phyloP scores from a whole-genome alignment of 1,139 yeast species.

The Chernovozyma sophiae-reginae region DNA sequence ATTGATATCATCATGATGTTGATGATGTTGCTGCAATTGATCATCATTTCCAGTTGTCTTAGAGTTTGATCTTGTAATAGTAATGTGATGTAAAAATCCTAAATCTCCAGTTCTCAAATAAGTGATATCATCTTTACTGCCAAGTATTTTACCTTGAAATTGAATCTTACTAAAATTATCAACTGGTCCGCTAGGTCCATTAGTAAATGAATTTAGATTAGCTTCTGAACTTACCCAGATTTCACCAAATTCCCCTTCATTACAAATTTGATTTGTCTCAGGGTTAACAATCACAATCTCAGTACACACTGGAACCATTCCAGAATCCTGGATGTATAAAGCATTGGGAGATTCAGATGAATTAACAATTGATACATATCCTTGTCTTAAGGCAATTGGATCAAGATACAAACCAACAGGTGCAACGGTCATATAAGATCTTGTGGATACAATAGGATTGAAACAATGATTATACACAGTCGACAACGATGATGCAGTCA shows the following conservation, averaged over 20 bases:
- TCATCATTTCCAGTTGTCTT: too few species aligned
- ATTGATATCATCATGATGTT: slow-evolving; percentile 17
- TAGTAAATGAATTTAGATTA: slow-evolving; percentile 60
- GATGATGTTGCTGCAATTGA: slow-evolving; percentile 16
- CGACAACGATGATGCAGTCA: slow-evolving; percentile 69
- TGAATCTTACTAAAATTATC: slow-evolving; percentile 40
- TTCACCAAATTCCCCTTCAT: slow-evolving; percentile 94
- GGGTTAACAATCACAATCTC: slow-evolving; percentile 95
- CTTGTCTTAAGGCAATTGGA: slow-evolving; percentile 84
- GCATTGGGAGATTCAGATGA: slow-evolving; percentile 67
- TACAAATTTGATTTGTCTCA: slow-evolving; percentile 74
- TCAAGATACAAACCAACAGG: slow-evolving; percentile 87
- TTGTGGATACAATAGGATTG: slow-evolving; percentile 79
- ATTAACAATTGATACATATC: slow-evolving; percentile 75
- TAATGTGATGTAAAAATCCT: slow-evolving; percentile 81
- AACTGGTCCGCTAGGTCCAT: slow-evolving; percentile 48
- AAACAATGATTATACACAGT: slow-evolving; percentile 74
- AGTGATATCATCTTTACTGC: slow-evolving; percentile 44
- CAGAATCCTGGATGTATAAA: slow-evolving; percentile 84
- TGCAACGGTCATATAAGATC: slow-evolving; percentile 86
- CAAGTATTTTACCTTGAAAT: slow-evolving; percentile 52
- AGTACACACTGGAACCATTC: slow-evolving; percentile 93
- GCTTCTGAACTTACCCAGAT: slow-evolving; percentile 95
- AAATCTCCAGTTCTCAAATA: slow-evolving; percentile 91
- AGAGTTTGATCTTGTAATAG: slow-evolving; percentile 35